Evolutionary conservation across 208 protist species (phyloP), one percentile per base, ranked within the genome.

Genomic region (Phytomonas sp.): DNA sequence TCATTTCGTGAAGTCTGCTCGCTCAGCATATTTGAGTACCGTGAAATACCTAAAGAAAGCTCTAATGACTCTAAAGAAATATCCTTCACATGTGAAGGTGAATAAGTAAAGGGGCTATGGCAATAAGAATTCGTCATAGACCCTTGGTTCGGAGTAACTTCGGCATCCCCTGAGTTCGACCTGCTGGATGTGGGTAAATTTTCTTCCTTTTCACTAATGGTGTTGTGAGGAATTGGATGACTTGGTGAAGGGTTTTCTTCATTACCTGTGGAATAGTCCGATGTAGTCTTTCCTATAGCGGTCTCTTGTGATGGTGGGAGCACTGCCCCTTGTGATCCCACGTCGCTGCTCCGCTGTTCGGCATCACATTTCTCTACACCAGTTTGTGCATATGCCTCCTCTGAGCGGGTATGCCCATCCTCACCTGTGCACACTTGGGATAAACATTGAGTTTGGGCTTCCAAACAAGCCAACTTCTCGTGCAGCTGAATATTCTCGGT

Each of bases 11-110:
- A 75, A 61, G 70, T 65, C 66, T 84, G 79, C 29, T 75, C 68
- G 64, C 67, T 77, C 61, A 84, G 65, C 69, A 80, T 71, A 14
- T 81, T 68, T 7, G 85, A 84, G 67, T 86, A 91, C 42, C 85
- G 81, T 5, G 82, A 63, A 60, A 91, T 71, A 7, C 79, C 83
- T 73, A 79, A 74, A 5, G 78, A 78, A 31, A 91, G 62, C 33
- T 86, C 85, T 1, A 84, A 30, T n/a, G 79, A 80, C 31, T 78
- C 75, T 0, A 84, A 0, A 0, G 75, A 79, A 1, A 56, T 49
- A 49, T 49, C 40, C 12, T 16, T 49, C 40, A 19, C 40, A 16
- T 49, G 40, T 49, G 12, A 19, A 49, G 40, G 14, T 16, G 40
- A 49, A 49, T 49, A 23, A 49, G 19, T 49, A 49, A 19, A 19